Percentiles rank a stretch among this genome's conserved stretches.
These are phyloP conservation scores for Lipomyces orientalis DNA, from an alignment of 805 yeast species.

Conservation along the genomic window DNA sequence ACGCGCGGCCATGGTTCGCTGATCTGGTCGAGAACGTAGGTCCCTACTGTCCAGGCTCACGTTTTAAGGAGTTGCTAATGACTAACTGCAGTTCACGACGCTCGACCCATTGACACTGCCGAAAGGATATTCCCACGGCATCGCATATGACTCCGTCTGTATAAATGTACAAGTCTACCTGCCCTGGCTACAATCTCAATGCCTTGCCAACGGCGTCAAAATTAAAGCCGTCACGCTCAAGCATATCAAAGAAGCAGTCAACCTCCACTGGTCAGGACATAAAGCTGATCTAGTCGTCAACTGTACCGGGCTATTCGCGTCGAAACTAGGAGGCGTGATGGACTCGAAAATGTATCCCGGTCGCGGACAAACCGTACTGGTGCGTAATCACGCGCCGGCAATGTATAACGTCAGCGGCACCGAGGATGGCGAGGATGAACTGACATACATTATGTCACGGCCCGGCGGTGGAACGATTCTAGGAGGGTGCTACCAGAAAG, in stretches of 20 bases:
- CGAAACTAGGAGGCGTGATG: conserved; percentile 64
- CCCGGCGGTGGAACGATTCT: conserved; percentile 66
- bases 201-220: conserved; percentile 55
- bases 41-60: background rate
- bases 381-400: conserved; percentile 46
- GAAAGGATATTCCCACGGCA: conserved; percentile 61
- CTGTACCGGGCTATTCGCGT: conserved; percentile 78
- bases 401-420: conserved; percentile 33
- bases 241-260: conserved; percentile 58
- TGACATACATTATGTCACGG: conserved; percentile 44
- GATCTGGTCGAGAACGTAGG: conserved; percentile 29
- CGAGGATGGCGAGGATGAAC: conserved; percentile 31
- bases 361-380: conserved; percentile 79
- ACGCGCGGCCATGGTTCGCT: conserved; percentile 33
- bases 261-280: conserved; percentile 46
- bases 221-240: conserved; percentile 51
- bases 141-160: conserved; percentile 59
- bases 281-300: conserved; percentile 61
- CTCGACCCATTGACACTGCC: conserved; percentile 53
- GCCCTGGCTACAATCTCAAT: conserved; percentile 55
- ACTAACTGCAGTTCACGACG: conserved; percentile 12
- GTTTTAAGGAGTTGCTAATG: background rate
- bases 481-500: conserved; percentile 75
- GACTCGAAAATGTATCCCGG: conserved; percentile 71
- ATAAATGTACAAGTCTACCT: conserved; percentile 65